Base-by-base conservation (phyloP, 73 alveolate species). In the Stentor coeruleus region DNA sequence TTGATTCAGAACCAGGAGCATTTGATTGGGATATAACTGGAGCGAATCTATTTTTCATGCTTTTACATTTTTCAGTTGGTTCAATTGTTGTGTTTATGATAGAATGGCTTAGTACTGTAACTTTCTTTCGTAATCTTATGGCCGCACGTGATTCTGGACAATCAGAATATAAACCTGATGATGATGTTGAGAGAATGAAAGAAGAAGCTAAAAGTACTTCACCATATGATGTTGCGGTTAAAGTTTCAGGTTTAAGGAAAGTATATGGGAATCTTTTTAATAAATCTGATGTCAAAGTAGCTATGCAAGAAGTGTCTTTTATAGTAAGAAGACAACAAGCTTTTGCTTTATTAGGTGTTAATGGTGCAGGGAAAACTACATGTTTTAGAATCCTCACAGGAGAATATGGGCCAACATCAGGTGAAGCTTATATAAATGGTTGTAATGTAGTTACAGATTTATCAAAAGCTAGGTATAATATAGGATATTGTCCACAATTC, bases 401-500 rank as follows among this genome's bases (percentile, higher is more conserved):
- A 84, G 99, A 97, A 74, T 87, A 89, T 59, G 59, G 83, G 31
- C 99, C 98, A 30, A 91, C 98, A 4, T 59, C 58, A 39, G 99
- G 99, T 3, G 91, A 92, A 86, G 93, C 97, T 58, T 92, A 77
- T 42, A 94, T 97, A 73, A 90, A 89, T 66, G 99, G 98, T 15
- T 74, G 81, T 75, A 95, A 96, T 84, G 96, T 97, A 3, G 59
- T 57, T 15, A 81, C 58, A 4, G 89, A 94, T 3, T 90, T 94
- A 73, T 91, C 92, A 35, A 59, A 87, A 83, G 98, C 97, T 3
- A 92, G 98, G 74, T 86, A 91, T 59, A 86, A 90, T 55, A 94
- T 97, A 55, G 99, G 99, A 31, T 97, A 97, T 84, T 97, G 99
- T 86, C 99, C 99, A 75, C 93, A 97, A 84, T 95, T 94, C 86